These are phyloP conservation scores for Peziza echinospora DNA, from an alignment of 495 filamentous ascomycete genomes.

Conservation along the genomic window DNA sequence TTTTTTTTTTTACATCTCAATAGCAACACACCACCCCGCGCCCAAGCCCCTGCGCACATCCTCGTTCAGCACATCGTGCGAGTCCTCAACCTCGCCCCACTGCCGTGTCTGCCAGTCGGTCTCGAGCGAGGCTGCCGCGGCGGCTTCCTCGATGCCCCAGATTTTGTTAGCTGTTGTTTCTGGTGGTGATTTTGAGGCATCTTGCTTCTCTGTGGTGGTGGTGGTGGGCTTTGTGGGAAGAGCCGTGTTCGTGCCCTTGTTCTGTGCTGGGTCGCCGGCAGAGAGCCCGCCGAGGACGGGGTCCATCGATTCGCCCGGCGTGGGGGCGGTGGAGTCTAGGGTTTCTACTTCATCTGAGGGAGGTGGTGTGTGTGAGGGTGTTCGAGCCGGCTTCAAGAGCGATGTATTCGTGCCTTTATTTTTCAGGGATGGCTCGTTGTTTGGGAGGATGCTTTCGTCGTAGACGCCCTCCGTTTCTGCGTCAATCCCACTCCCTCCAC, in stretches of 20 bases:
- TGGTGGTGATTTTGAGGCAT: too few relatives aligned
- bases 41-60: constrained; percentile 76
- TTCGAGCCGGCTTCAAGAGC: not conserved
- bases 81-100: constrained; percentile 97
- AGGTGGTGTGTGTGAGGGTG: not conserved
- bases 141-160: constrained; percentile 51
- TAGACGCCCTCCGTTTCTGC: too few relatives aligned
- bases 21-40: constrained; percentile 10
- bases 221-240: not conserved
- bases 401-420: not conserved
- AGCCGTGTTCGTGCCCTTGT: not conserved
- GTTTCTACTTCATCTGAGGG: not conserved
- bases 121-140: constrained; percentile 57
- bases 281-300: not conserved
- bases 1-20: not conserved
- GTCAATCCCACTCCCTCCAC: constrained; percentile 8
- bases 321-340: not conserved
- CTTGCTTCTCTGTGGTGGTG: not conserved
- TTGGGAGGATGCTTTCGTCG: not conserved
- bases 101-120: constrained; percentile 71
- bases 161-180: too few relatives aligned
- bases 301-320: not conserved
- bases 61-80: constrained; percentile 90
- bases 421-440: not conserved
- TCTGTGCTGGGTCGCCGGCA: not conserved